A percentile compares a stretch with the other conserved stretches of the same genome.
phyloP scores from a whole-genome alignment of 139 green algal genomes.

The Bryopsis sp. region DNA sequence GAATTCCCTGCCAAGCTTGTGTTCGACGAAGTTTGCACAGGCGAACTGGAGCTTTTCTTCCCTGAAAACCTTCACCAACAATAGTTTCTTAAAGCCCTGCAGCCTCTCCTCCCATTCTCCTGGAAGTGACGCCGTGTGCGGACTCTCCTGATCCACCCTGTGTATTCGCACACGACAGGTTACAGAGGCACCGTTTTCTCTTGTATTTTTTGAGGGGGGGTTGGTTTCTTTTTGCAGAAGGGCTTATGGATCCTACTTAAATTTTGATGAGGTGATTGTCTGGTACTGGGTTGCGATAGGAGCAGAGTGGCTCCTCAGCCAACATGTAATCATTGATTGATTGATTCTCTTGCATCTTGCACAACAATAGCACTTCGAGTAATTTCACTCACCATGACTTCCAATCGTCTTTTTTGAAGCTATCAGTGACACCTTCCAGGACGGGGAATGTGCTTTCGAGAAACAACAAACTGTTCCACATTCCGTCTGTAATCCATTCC shows the following conservation, averaged over 20 bases:
- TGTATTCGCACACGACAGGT: too few species aligned
- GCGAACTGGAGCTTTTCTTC: conserved; percentile 63
- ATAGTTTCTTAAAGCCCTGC: conserved; percentile 46
- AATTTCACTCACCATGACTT: too few species aligned
- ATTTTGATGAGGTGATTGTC: too few species aligned
- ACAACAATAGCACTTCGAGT: too few species aligned
- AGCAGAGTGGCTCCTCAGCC: too few species aligned
- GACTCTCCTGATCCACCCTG: neutral
- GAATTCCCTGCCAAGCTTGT: conserved; percentile 55
- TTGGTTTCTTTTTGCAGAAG: too few species aligned
- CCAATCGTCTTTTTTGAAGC: conserved; percentile 22
- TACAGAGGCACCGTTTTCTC: too few species aligned
- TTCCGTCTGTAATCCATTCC: conserved; percentile 17
- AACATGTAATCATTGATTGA: too few species aligned
- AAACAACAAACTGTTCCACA: conserved; percentile 18
- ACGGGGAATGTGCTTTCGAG: conserved; percentile 24
- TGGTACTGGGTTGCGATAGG: too few species aligned
- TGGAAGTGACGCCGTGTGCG: neutral
- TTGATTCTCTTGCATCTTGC: too few species aligned
- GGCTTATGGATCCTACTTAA: too few species aligned
- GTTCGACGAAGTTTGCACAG: conserved; percentile 24
- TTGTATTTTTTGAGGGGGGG: too few species aligned
- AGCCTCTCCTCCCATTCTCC: conserved; percentile 34
- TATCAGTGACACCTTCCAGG: conserved; percentile 34
- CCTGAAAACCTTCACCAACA: conserved; percentile 54